Evolutionary conservation across 495 filamentous ascomycete species (phyloP), one percentile per base, ranked within the genome.

Genomic region (Aspergillus steynii): DNA sequence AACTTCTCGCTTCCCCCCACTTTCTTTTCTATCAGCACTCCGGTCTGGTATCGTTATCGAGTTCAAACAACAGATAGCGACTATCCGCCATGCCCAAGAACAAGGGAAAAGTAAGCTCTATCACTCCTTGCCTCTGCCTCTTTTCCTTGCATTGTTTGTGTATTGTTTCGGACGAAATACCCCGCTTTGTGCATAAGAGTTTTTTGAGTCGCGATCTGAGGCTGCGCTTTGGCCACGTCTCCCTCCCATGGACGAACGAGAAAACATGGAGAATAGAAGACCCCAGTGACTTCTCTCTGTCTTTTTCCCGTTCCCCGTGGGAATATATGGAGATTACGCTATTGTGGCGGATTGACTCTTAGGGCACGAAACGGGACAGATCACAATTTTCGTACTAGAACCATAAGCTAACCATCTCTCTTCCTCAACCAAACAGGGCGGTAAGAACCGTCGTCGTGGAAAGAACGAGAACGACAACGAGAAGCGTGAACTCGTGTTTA

Each of bases 401-500:
- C 12, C 37, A 42, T 10, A 42, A 42, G 37, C 37, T 42, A 42
- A 42, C 37, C 37, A 14, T 14, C 9, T 42, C 37, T 42, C 10
- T 42, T 15, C 12, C 37, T 20, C 37, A 42, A 42, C 9, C 37
- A 12, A 65, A 79, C 69, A 97, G 90, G 95, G 95, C 76, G 95
- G 95, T 83, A 99, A 98, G 85, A 99, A 99, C 80, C 82, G 95
- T 74, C 87, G 95, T 82, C 89, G 95, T 79, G 95, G 95, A 79
- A 99, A 98, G 91, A 99, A 99, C 85, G 95, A 99, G 83, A 98
- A 97, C 83, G 93, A 96, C 83, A 97, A 97, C 72, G 94, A 97
- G 83, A 97, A 97, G 87, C 95, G 95, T 73, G 95, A 99, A 78
- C 85, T 99, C 56, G 91, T 91, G 62, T 99, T 98, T 88, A 97